phyloP scores from a whole-genome alignment of 2,329 filamentous ascomycete genomes.

The Pseudogymnoascus sp. region DNA sequence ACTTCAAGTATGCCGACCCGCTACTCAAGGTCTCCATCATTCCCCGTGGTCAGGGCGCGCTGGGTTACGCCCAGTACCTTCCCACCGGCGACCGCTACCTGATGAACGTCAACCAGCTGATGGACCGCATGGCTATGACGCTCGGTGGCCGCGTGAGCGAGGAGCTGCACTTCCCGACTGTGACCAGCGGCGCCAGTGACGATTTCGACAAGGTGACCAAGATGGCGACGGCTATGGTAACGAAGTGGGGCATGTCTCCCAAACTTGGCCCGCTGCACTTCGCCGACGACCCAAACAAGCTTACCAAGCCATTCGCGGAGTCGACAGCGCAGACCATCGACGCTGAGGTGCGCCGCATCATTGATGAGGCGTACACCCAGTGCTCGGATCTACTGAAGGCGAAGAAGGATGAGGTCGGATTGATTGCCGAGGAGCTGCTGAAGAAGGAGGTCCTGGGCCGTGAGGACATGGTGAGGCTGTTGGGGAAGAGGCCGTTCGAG shows the following conservation, averaged over 20 bases:
- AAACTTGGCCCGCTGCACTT: constrained; percentile 93
- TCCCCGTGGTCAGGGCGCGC: constrained; percentile 83
- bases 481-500: constrained; percentile 78
- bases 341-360: constrained; percentile 80
- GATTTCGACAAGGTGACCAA: constrained; percentile 98
- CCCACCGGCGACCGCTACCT: constrained; percentile 86
- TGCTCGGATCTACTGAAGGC: constrained; percentile 76
- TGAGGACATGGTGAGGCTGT: constrained; percentile 84
- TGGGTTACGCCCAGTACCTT: constrained; percentile 97
- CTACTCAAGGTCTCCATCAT: constrained; percentile 98
- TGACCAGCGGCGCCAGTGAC: constrained; percentile 89
- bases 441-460: constrained; percentile 84
- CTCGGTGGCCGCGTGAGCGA: constrained; percentile 91
- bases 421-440: constrained; percentile 89
- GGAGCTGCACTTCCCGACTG: constrained; percentile 93
- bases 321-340: constrained; percentile 90
- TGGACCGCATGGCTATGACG: constrained; percentile 99
- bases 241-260: constrained; percentile 97
- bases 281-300: constrained; percentile 70
- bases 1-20: constrained; percentile 91
- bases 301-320: constrained; percentile 95
- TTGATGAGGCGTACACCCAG: constrained; percentile 87
- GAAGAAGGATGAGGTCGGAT: constrained; percentile 81
- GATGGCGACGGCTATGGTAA: constrained; percentile 97
- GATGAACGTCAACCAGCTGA: constrained; percentile 91